These are phyloP conservation scores for Naganishia albida DNA, from an alignment of 1,284 basidiomycete species.

Conservation along the genomic window DNA sequence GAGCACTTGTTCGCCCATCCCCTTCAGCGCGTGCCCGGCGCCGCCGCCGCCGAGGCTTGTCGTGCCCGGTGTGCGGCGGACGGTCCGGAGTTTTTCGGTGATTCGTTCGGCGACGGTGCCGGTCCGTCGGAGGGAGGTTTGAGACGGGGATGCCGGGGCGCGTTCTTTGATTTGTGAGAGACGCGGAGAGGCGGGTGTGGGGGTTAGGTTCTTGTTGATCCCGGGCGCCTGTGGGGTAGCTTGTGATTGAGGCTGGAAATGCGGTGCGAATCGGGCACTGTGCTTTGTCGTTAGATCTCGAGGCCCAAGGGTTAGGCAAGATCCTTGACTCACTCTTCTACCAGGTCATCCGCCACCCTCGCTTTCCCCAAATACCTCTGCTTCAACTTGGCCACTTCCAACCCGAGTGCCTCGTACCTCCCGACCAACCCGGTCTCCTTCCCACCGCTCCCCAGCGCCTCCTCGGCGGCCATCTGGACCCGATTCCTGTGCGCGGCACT, in stretches of 20 bases:
- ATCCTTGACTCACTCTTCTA: slow-evolving; percentile 84
- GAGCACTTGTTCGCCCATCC: slow-evolving; percentile 41
- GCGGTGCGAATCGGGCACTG: slow-evolving; percentile 81
- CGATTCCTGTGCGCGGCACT: slow-evolving; percentile 46
- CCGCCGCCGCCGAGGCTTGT: slow-evolving; percentile 2
- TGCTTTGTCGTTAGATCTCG: neutral
- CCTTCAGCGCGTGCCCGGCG: slow-evolving; percentile 32
- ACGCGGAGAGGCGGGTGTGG: slow-evolving; percentile 26
- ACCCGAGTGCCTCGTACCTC: slow-evolving; percentile 65
- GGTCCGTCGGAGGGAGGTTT: slow-evolving; percentile 13
- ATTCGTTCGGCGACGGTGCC: slow-evolving; percentile 54
- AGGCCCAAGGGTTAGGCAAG: neutral
- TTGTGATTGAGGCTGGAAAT: slow-evolving; percentile 44
- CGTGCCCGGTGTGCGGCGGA: neutral
- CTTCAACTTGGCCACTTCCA: slow-evolving; percentile 56
- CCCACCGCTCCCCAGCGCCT: slow-evolving; percentile 55
- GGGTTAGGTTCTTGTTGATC: slow-evolving; percentile 60
- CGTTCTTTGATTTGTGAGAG: slow-evolving; percentile 18
- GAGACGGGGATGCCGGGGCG: slow-evolving; percentile 33
- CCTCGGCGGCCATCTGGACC: slow-evolving; percentile 43
- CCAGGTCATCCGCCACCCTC: slow-evolving; percentile 78
- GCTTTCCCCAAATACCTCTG: slow-evolving; percentile 74
- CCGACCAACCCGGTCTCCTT: slow-evolving; percentile 66
- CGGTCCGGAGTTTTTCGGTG: slow-evolving; percentile 48
- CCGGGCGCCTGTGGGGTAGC: slow-evolving; percentile 60